These are phyloP conservation scores for Russula vinacea DNA, from an alignment of 768 basidiomycete species.

Conservation along the genomic window DNA sequence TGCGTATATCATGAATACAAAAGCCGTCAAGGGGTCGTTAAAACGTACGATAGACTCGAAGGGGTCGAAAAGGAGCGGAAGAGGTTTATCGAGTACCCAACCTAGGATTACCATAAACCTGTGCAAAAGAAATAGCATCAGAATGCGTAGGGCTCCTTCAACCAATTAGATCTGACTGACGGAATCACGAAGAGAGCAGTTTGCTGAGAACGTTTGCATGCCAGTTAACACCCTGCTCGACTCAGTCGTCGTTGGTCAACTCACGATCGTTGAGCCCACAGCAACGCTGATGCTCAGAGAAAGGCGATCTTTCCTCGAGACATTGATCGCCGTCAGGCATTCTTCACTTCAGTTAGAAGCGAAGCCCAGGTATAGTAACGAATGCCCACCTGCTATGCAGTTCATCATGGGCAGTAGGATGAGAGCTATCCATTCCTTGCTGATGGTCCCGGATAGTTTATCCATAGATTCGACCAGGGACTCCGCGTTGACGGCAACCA, in stretches of 20 bases:
- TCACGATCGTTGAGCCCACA: conserved; percentile 71
- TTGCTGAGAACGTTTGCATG: conserved; percentile 48
- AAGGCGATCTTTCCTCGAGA: conserved; percentile 82
- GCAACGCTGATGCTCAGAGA: conserved; percentile 82
- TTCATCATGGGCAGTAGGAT: conserved; percentile 85
- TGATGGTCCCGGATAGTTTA: conserved; percentile 63
- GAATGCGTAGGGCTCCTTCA: neutral
- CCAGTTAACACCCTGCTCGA: conserved; percentile 3
- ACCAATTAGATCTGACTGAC: conserved; percentile 35
- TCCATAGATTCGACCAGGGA: conserved; percentile 83
- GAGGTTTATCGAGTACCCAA: conserved; percentile 77
- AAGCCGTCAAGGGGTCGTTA: neutral
- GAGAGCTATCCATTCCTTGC: conserved; percentile 85
- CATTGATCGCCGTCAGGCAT: conserved; percentile 84
- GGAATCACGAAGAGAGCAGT: conserved; percentile 68
- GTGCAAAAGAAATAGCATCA: conserved; percentile 15
- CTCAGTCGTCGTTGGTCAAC: conserved; percentile 32
- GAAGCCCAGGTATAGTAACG: neutral
- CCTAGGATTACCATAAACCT: conserved; percentile 73
- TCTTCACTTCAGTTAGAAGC: conserved; percentile 44
- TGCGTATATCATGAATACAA: neutral
- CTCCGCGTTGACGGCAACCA: conserved; percentile 62
- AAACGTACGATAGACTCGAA: conserved; percentile 66
- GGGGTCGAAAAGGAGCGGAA: conserved; percentile 83
- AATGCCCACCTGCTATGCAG: conserved; percentile 61